These are phyloP conservation scores for Picea glauca DNA, from an alignment of 75 land plant species.

Conservation along the genomic window DNA sequence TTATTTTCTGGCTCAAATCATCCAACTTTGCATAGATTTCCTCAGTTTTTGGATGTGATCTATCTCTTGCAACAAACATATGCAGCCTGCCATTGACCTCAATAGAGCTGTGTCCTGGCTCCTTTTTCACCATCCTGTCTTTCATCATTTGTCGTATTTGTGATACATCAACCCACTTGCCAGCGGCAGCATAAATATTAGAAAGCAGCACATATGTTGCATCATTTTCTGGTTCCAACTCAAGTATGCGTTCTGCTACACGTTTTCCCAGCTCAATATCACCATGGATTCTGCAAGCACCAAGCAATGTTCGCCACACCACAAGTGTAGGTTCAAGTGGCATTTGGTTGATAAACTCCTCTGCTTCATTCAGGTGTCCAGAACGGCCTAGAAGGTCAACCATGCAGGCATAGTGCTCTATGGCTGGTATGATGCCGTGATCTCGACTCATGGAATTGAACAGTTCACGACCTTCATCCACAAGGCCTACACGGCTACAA, in stretches of 20 bases:
- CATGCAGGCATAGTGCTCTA: conserved; percentile 22
- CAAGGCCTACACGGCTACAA: conserved; percentile 23
- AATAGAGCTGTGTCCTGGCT: too few relatives aligned
- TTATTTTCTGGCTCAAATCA: too few relatives aligned
- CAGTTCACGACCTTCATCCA: conserved; percentile 12
- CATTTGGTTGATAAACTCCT: conserved; percentile 15
- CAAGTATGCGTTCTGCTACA: not conserved
- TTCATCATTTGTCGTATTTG: too few relatives aligned
- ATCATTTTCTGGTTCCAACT: not conserved
- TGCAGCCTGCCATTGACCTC: too few relatives aligned
- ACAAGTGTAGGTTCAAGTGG: conserved; percentile 9
- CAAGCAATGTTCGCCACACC: conserved; percentile 15
- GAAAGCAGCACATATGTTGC: too few relatives aligned
- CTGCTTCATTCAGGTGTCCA: conserved; percentile 12
- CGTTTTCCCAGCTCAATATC: conserved; percentile 11
- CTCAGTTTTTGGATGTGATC: too few relatives aligned
- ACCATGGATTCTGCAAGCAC: conserved; percentile 16
- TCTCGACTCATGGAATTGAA: conserved; percentile 13
- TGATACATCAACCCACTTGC: too few relatives aligned
- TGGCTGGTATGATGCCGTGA: conserved; percentile 13
- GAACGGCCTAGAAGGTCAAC: conserved; percentile 22
- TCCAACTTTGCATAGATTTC: too few relatives aligned
- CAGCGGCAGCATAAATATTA: too few relatives aligned
- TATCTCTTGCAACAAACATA: too few relatives aligned
- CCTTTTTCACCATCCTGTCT: too few relatives aligned